Base-by-base conservation (phyloP, 257 asterid species). In the Asclepias syriaca region DNA sequence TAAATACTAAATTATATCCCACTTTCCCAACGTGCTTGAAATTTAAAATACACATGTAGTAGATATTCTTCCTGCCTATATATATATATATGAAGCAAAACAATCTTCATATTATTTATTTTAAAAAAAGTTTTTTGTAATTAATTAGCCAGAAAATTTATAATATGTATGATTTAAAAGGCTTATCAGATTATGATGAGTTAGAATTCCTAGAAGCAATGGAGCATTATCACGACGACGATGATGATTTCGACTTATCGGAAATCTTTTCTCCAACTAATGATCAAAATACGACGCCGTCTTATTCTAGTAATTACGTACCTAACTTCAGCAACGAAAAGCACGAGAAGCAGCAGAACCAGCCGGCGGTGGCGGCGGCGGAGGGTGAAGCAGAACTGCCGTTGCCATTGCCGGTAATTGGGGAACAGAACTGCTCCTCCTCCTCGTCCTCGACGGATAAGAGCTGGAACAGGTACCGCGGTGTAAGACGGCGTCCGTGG, bases 401-500 rank as follows among this genome's bases (percentile, higher is more conserved):
- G 32, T n/a, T 15, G 32, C 15, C 50, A 4, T 49, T 10, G 18
- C 16, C 16, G 3, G 15, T 29, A 29, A 29, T 29, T 2, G 34
- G 34, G 34, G 34, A 29, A 29, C 34, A 29, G 34, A 29, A 29
- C 34, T 29, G 34, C 34, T 29, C 34, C 34, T 29, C 34, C 34
- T 29, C 34, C 34, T 29, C 34, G 0, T 29, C 34, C 34, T 29
- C 34, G 34, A 29, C 3, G 34, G 34, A 29, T 29, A 29, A 29
- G 34, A 29, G 34, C 39, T 78, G 83, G 85, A 70, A 9, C 75
- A 50, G 80, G 60, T 83, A 78, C 37, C 71, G 78, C 3, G 87
- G 87, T 0, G 85, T 80, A 8, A 77, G 83, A 69, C 70, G 80
- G 54, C 58, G 87, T 77, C 83, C 84, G n/a, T 80, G 83, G 85